Evolutionary conservation across 2,329 filamentous ascomycete genomes (phyloP), one percentile per base, ranked within the genome.

Genomic region (Fusarium robinianum): DNA sequence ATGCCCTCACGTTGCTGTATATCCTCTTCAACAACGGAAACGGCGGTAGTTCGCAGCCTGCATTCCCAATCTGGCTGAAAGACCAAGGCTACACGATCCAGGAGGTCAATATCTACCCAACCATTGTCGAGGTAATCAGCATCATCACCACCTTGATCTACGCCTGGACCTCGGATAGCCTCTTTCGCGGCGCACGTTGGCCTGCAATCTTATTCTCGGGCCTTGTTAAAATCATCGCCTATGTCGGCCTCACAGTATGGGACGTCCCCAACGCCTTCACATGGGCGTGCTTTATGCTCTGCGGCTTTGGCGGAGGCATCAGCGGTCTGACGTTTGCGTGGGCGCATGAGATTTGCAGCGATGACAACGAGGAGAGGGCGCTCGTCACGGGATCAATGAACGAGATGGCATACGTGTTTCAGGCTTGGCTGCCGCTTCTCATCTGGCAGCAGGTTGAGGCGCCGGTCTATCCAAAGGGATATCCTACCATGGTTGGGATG

Each of bases 351-450:
- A 75, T 77, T 18, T 77, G 74, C 50, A 67, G 65, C 24, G 72
- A 68, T 8, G 73, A 77, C 40, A 77, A 83, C 38, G 84, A 88
- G 57, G 84, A 88, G 66, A 71, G 83, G 8, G 83, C 84, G 0
- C 67, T 88, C 3, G 81, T 87, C 0, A 77, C 84, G 1, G 84
- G 74, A 0, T 68, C 74, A n/a, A 87, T 87, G 81, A 88, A 88
- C 44, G 77, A 84, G 60, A 77, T 88, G 68, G 83, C 83, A 0
- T 87, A 87, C 46, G 81, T 87, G 1, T 67, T 88, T 31, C 83
- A 87, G 58, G 81, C 83, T 0, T 88, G 85, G 85, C 62, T 88
- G 26, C 85, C 85, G 5, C 71, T 85, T 15, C 60, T 86, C 7
- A 75, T 85, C 2, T 87, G 83, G 83, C 79, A 82, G 65, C 80